These are phyloP conservation scores for Umbelopsis isabellina DNA, from an alignment of 192 early-diverging fungal genomes.

Conservation along the genomic window DNA sequence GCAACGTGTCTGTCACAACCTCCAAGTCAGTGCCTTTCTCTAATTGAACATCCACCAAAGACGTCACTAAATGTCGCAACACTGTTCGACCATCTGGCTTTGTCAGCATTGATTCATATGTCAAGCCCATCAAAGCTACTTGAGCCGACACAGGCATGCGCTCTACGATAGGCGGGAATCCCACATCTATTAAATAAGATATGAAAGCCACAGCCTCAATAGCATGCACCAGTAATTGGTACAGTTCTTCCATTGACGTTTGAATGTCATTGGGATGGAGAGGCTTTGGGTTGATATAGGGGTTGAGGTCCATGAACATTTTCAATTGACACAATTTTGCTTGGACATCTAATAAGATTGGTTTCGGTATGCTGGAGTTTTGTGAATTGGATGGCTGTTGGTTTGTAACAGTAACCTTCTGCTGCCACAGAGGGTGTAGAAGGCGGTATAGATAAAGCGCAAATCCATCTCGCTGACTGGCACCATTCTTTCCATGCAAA, in stretches of 20 bases:
- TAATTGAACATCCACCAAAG: conserved; percentile 47
- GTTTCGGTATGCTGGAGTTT: neutral
- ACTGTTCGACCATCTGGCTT: conserved; percentile 19
- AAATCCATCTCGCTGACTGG: conserved; percentile 72
- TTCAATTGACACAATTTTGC: conserved; percentile 21
- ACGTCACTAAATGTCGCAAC: conserved; percentile 25
- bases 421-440: conserved; percentile 74
- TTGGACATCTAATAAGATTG: neutral
- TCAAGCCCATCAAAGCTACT: conserved; percentile 40
- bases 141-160: conserved; percentile 50
- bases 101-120: conserved; percentile 29
- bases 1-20: conserved; percentile 31
- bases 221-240: conserved; percentile 21
- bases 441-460: conserved; percentile 72
- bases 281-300: conserved; percentile 16
- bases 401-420: conserved; percentile 11
- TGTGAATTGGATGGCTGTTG: conserved; percentile 3
- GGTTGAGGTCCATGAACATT: conserved; percentile 25
- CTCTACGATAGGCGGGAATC: neutral
- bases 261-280: conserved; percentile 20
- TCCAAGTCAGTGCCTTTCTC: conserved; percentile 33
- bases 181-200: neutral
- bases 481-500: conserved; percentile 25
- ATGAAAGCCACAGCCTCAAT: conserved; percentile 30
- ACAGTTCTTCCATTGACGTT: conserved; percentile 30